Conservation (phyloP, 306 rosid genomes). For the Corylus heterophylla region DNA sequence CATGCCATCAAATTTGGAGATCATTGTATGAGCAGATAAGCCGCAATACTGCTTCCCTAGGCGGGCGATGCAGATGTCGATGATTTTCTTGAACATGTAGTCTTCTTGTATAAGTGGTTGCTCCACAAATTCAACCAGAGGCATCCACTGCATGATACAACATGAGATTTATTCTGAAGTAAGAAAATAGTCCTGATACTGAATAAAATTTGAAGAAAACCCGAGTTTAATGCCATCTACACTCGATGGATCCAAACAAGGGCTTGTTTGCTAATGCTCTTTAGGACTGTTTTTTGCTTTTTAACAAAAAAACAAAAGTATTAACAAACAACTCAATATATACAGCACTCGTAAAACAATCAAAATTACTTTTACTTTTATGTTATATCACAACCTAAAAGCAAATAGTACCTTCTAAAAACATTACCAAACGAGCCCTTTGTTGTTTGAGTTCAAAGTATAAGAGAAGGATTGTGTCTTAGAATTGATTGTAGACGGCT, state of each 20-base stretch:
- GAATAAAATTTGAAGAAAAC: constrained; percentile 2
- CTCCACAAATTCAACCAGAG: constrained; percentile 76
- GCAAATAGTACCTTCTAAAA: too few relatives aligned
- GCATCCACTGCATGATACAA: constrained; percentile 78
- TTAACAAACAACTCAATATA: too few relatives aligned
- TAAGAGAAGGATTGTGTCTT: neutral
- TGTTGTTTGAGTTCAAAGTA: neutral
- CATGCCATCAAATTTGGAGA: constrained; percentile 84
- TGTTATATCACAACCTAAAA: too few relatives aligned
- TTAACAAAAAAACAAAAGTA: too few relatives aligned
- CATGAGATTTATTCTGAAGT: neutral
- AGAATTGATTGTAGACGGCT: neutral
- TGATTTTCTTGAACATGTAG: constrained; percentile 74
- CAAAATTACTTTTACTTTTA: too few relatives aligned
- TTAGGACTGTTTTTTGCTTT: too few relatives aligned
- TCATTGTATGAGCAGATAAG: constrained; percentile 60
- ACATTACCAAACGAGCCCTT: too few relatives aligned
- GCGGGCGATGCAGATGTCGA: constrained; percentile 75
- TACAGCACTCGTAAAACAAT: too few relatives aligned
- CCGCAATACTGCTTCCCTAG: constrained; percentile 74
- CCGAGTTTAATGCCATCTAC: neutral
- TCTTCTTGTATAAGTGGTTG: constrained; percentile 83
- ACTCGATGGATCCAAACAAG: neutral
- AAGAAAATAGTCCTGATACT: constrained; percentile 3
- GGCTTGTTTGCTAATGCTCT: too few relatives aligned